A percentile compares a stretch with the other conserved stretches of the same genome.
phyloP scores from a whole-genome alignment of 768 basidiomycete species.

The Lyophyllum semitale region DNA sequence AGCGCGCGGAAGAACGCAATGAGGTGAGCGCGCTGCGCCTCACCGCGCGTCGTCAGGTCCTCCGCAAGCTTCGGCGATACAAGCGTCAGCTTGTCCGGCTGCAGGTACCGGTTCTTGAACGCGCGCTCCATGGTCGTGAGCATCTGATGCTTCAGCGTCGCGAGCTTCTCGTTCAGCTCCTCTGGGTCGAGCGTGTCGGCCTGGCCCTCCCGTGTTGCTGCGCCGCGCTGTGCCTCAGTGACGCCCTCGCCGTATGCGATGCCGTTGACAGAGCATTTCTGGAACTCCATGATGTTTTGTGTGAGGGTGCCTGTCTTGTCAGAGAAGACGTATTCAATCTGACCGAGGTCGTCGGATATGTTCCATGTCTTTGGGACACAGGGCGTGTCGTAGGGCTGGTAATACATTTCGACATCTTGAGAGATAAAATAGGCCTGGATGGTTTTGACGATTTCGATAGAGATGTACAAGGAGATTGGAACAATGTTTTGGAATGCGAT shows the following conservation, averaged over 20 bases:
- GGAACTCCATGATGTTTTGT: conserved; percentile 98
- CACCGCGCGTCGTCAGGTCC: conserved; percentile 65
- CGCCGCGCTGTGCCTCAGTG: conserved; percentile 93
- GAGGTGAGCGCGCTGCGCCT: conserved; percentile 64
- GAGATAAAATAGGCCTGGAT: conserved; percentile 97
- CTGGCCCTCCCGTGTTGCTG: conserved; percentile 80
- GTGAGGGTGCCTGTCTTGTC: conserved; percentile 98
- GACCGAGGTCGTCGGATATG: conserved; percentile 96
- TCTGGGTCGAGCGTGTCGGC: conserved; percentile 65
- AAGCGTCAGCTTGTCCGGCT: conserved; percentile 80
- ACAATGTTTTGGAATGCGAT: conserved; percentile 98
- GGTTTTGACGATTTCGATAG: conserved; percentile 97
- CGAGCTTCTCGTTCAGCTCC: conserved; percentile 70
- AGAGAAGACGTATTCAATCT: conserved; percentile 90
- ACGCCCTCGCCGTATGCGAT: conserved; percentile 89
- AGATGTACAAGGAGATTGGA: conserved; percentile 94
- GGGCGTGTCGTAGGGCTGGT: conserved; percentile 78
- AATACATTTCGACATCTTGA: conserved; percentile 97
- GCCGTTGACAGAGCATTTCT: conserved; percentile 89
- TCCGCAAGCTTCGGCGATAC: conserved; percentile 84
- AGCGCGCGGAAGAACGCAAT: conserved; percentile 92
- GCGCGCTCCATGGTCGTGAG: conserved; percentile 66
- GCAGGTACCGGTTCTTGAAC: conserved; percentile 89
- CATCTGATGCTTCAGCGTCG: conserved; percentile 74
- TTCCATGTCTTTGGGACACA: conserved; percentile 99